Evolutionary conservation across 352 stramenopile genomes (phyloP).

Genomic region (Globisporangium cederbergense): DNA sequence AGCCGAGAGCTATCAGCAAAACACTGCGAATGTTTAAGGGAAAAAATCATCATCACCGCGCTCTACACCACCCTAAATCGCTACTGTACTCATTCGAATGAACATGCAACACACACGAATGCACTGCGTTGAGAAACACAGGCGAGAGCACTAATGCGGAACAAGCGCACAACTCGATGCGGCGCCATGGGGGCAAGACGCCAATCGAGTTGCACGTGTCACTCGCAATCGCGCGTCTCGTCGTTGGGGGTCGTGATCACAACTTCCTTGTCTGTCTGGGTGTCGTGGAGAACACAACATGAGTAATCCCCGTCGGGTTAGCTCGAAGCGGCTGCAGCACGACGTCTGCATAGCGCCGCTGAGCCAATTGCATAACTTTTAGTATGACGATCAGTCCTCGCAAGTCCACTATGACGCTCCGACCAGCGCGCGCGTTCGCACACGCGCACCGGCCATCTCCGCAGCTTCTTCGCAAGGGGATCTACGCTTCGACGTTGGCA

Average conservation of each 20-base stretch:
- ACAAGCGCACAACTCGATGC: neutral
- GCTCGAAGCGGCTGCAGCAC: conserved; percentile 67
- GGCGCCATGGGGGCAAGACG: neutral
- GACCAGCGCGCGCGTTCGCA: conserved; percentile 9
- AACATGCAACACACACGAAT: neutral
- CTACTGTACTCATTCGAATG: neutral
- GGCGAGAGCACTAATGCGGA: neutral
- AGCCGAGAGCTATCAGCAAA: conserved; percentile 26
- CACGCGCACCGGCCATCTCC: conserved; percentile 33
- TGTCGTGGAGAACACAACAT: conserved; percentile 91
- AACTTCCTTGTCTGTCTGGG: conserved; percentile 34
- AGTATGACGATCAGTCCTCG: conserved; percentile 88
- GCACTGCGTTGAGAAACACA: conserved; percentile 10
- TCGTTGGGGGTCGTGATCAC: neutral
- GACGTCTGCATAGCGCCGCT: conserved; percentile 54
- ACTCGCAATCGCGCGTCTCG: neutral
- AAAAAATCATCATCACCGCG: conserved; percentile 74
- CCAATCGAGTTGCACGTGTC: neutral
- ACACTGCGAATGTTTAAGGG: conserved; percentile 75
- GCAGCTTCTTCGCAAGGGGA: conserved; percentile 68
- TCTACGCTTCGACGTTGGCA: conserved; percentile 81
- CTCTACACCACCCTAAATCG: conserved; percentile 1
- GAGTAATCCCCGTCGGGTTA: conserved; percentile 91
- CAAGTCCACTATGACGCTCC: conserved; percentile 44
- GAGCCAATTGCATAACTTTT: conserved; percentile 93